A percentile compares a stretch with the other conserved stretches of the same genome.
Conservation (phyloP, 331 rosid species). For the Quercus phellos region DNA sequence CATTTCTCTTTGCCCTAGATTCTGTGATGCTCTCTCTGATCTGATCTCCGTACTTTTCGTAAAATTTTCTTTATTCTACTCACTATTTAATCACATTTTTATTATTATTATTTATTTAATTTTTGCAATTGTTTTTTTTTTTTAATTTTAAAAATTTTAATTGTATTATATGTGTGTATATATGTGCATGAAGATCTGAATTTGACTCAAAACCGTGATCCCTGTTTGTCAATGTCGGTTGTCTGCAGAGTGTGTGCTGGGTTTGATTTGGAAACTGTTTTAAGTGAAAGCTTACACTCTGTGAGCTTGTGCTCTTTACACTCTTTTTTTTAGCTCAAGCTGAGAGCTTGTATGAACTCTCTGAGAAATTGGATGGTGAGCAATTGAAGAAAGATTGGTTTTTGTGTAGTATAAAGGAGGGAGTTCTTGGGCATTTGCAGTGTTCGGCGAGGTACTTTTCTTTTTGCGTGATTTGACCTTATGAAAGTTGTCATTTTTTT, state of each 20-base stretch:
- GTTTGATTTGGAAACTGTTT: neutral
- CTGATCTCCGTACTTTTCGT: conserved; percentile 36
- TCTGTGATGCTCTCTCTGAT: conserved; percentile 43
- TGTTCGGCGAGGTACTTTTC: conserved; percentile 25
- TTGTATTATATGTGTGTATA: neutral
- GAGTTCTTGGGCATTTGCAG: conserved; percentile 61
- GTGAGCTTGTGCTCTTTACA: conserved; percentile 2
- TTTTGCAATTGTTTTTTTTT: neutral
- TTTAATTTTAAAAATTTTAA: no score
- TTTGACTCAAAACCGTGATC: conserved; percentile 4
- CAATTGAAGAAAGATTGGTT: conserved; percentile 21
- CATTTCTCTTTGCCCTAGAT: conserved; percentile 44
- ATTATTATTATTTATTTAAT: neutral
- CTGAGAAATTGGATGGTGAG: neutral
- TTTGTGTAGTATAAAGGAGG: conserved; percentile 26
- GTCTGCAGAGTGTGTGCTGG: conserved; percentile 19
- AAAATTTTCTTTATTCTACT: neutral
- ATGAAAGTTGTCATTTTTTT: neutral
- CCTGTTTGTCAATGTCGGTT: neutral
- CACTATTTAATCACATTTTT: neutral
- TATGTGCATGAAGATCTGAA: conserved; percentile 40
- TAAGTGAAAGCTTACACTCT: conserved; percentile 1
- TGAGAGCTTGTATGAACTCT: neutral
- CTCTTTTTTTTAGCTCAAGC: neutral
- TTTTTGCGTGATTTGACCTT: neutral